Base-by-base conservation (phyloP, 345 rosid species). In the Populus nigra region DNA sequence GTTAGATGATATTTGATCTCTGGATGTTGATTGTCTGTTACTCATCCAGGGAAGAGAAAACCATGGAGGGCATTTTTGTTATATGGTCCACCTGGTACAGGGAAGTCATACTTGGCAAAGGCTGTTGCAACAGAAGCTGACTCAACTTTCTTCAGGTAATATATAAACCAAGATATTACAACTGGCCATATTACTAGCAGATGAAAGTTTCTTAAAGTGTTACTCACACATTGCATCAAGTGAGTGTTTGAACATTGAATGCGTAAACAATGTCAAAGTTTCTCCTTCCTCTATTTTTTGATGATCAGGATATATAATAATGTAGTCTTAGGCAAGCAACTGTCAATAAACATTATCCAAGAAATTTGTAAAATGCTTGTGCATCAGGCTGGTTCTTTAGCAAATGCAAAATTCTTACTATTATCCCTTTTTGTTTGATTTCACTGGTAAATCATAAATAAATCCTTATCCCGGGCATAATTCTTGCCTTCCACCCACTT, bases 121-220 rank as follows among this genome's bases (percentile, higher is more conserved):
- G 98, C 98, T 79, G 98, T 92, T 76, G 98, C 97, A 57, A 92
- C 98, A 25, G 97, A 93, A 85, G 97, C 97, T 33, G 98, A 92
- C 65, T 93, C 97, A 69, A 93, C 97, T 38, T 93, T 93, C 84
- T 93, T 92, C 86, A 93, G 98, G 98, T 93, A 76, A 84, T 73
- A 10, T 57, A 73, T 80, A n/a, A 36, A 18, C 68, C 67, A 57
- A 23, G 53, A 70, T 13, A 3, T 33, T 15, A 29, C 12, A n/a
- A 8, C 16, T 29, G 23, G 1, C 10, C 29, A 8, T 18, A 31
- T 33, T 53, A 33, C 25, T 31, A 53, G 27, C 45, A 2, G 3
- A 53, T 22, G 4, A 18, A 20, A 25, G 49, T n/a, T n/a, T 69
- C 8, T 69, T 31, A 18, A 4, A 72, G 33, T 8, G n/a, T 41